phyloP scores from a whole-genome alignment of 768 basidiomycete genomes.

The Paxillus rubicundulus region DNA sequence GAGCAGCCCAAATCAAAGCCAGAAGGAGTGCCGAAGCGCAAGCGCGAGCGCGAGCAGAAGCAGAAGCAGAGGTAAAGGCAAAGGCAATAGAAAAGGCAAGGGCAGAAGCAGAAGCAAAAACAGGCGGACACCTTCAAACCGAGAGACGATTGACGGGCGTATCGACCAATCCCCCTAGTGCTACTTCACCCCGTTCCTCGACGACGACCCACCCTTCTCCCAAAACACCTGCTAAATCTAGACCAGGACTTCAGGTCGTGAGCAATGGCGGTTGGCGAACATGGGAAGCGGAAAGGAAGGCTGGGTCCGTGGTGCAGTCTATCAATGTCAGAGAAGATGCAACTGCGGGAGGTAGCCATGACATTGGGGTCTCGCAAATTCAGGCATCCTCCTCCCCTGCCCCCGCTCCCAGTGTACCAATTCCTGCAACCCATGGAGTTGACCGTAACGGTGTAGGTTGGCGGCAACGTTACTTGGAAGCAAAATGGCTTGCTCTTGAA shows the following conservation, averaged over 20 bases:
- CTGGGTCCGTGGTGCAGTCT: neutral
- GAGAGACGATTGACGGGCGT: conserved; percentile 7
- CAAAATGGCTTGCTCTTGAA: conserved; percentile 40
- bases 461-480: conserved; percentile 33
- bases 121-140: conserved; percentile 5
- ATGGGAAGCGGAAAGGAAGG: neutral
- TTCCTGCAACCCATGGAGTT: conserved; percentile 39
- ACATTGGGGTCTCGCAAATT: neutral
- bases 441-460: conserved; percentile 43
- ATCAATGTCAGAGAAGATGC: neutral
- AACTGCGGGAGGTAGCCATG: neutral
- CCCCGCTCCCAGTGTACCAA: conserved; percentile 16
- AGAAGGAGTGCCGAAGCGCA: neutral
- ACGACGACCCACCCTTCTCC: too few relatives aligned
- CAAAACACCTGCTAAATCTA: neutral
- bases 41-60: neutral
- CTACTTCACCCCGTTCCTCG: conserved; percentile 11
- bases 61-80: neutral
- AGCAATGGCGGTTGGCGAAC: neutral
- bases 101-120: too few relatives aligned
- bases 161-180: conserved; percentile 25
- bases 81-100: too few relatives aligned
- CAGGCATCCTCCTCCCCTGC: conserved; percentile 42
- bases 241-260: too few relatives aligned
- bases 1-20: conserved; percentile 38